Percentiles rank a stretch among this genome's conserved stretches.
phyloP scores from a whole-genome alignment of 768 basidiomycete species.

The Porphyrellus cyaneotinctus region DNA sequence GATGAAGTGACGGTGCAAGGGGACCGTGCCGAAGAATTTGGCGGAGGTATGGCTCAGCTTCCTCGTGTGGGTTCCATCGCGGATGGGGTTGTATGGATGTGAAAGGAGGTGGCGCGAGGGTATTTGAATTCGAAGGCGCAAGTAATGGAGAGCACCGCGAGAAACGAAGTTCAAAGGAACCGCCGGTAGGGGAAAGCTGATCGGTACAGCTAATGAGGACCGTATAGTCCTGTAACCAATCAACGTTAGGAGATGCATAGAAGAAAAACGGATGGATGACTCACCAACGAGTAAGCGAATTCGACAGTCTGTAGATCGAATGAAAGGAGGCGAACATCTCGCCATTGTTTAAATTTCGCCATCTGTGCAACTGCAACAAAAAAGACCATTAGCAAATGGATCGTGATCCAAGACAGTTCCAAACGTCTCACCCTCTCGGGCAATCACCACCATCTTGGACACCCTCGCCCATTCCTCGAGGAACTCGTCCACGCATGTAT shows the following conservation, averaged over 20 bases:
- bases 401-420: not conserved
- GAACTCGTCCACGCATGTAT: conserved; percentile 87
- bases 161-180: conserved; percentile 72
- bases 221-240: conserved; percentile 54
- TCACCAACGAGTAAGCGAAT: conserved; percentile 70
- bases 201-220: conserved; percentile 78
- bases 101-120: conserved; percentile 26
- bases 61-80: conserved; percentile 69
- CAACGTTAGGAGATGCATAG: not conserved
- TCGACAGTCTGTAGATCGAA: conserved; percentile 94
- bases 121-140: conserved; percentile 10
- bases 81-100: conserved; percentile 27
- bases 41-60: conserved; percentile 72
- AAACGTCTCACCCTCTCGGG: conserved; percentile 66
- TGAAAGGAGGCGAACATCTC: conserved; percentile 75
- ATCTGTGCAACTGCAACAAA: conserved; percentile 67
- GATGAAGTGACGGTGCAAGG: conserved; percentile 60
- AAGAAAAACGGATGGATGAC: conserved; percentile 7
- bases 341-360: conserved; percentile 67
- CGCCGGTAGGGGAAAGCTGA: conserved; percentile 63
- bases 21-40: conserved; percentile 66
- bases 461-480: conserved; percentile 90
- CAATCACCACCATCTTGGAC: conserved; percentile 91
- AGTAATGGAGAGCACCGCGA: conserved; percentile 40
- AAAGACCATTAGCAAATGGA: not conserved